Evolutionary conservation across 352 stramenopile species (phyloP), one percentile per base, ranked within the genome.

Genomic region (Nothophytophthora sp.): DNA sequence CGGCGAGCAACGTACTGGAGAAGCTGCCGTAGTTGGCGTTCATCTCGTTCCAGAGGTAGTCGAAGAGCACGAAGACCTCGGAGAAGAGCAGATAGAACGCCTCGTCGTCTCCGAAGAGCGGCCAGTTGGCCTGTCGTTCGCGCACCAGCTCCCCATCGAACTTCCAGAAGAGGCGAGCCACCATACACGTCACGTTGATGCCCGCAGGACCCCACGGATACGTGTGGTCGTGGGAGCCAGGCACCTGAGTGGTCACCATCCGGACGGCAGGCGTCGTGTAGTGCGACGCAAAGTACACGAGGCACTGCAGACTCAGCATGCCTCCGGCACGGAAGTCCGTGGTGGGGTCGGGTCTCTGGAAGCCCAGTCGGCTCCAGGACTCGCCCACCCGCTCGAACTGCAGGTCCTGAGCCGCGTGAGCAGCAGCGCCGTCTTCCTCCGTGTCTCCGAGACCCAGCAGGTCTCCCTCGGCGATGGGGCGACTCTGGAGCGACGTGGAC

Each of bases 151-250:
- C 73, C 9, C 81, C 84, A 41, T 92, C 80, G 39, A 78, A 82
- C 37, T 88, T 83, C 84, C 84, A 95, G 47, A 95, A 91, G 1
- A 90, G 69, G 32, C 76, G 63, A 18, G 81, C 77, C 8, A 91
- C 60, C 75, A 92, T 88, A 57, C 84, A 91, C 16, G 84, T 91
- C 41, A 95, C 77, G 46, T 95, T 95, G 65, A 95, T 95, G 7
- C 81, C 84, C 4, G 80, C 84, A 22, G 80, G 84, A 45, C 84
- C 81, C 81, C 81, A 92, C 22, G 84, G 84, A 44, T 95, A 95
- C 35, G 84, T 91, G 58, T 90, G 79, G 7, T 88, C 67, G 25
- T 88, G 81, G 0, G 84, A 92, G 0, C 82, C 84, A 35, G 84
- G 84, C 5, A 95, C 76, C 43, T 95, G 84, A 28, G 55, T 78